phyloP scores from a whole-genome alignment of 2,329 filamentous ascomycete genomes.

The Cladophialophora carrionii region DNA sequence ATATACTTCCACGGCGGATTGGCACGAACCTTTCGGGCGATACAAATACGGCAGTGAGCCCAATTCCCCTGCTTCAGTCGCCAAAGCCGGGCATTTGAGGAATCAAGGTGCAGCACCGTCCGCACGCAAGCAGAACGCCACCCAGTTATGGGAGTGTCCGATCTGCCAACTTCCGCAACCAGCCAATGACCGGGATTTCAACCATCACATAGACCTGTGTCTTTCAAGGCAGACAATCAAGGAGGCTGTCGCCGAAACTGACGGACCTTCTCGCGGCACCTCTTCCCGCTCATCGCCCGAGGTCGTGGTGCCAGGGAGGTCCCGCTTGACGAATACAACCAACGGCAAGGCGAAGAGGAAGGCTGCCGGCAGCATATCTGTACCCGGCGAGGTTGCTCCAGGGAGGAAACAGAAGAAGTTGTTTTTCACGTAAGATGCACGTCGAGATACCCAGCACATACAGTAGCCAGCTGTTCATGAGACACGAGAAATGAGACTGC shows the following conservation, averaged over 20 bases:
- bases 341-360: conserved; percentile 30
- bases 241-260: conserved; percentile 64
- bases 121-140: conserved; percentile 19
- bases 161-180: conserved; percentile 78
- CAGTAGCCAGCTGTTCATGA: not conserved
- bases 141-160: conserved; percentile 75
- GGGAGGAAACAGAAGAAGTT: conserved; percentile 34
- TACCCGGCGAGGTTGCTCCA: not conserved
- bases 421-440: conserved; percentile 33
- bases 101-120: conserved; percentile 16
- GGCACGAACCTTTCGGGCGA: conserved; percentile 39
- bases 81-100: conserved; percentile 22
- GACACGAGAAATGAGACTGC: not conserved
- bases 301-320: not conserved
- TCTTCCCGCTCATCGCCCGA: conserved; percentile 19
- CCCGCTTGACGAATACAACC: not conserved
- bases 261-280: conserved; percentile 2
- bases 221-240: conserved; percentile 84
- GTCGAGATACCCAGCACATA: not conserved
- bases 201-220: conserved; percentile 90
- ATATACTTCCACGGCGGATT: conserved; percentile 31
- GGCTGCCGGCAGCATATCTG: conserved; percentile 9
- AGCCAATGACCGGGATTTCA: conserved; percentile 79
- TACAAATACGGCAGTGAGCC: conserved; percentile 38
- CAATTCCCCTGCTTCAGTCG: conserved; percentile 26